phyloP scores from a whole-genome alignment of 441 rosid species.

The Populus hybrid region DNA sequence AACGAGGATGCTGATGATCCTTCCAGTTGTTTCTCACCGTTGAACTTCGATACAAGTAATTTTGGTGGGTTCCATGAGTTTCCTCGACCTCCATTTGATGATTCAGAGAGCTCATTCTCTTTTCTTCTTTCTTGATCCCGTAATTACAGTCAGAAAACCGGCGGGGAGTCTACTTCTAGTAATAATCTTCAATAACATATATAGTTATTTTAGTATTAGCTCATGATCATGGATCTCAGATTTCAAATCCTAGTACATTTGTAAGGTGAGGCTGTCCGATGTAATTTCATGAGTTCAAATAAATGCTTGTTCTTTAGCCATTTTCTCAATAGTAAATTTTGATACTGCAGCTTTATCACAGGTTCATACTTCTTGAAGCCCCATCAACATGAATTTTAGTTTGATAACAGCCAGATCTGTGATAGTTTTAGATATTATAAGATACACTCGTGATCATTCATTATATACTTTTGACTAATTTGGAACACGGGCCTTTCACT shows the following conservation, averaged over 20 bases:
- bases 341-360: not conserved
- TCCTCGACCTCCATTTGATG: conserved; percentile 72
- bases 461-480: not conserved
- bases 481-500: not conserved
- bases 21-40: conserved; percentile 51
- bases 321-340: not conserved
- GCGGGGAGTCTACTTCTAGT: not conserved
- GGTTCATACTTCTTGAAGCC: not conserved
- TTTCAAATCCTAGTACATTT: conserved; percentile 2
- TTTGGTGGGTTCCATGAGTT: conserved; percentile 77
- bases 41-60: conserved; percentile 66
- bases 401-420: too few species aligned
- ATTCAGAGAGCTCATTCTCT: conserved; percentile 71
- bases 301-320: conserved; percentile 13
- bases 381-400: not conserved
- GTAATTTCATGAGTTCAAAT: conserved; percentile 17
- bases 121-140: conserved; percentile 29
- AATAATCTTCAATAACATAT: not conserved
- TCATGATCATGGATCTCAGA: not conserved
- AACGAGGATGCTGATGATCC: conserved; percentile 54
- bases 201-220: not conserved
- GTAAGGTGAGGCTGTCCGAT: conserved; percentile 8
- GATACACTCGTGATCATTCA: not conserved
- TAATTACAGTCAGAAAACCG: not conserved
- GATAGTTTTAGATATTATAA: too few species aligned